phyloP scores from a whole-genome alignment of 1,284 basidiomycete species.

The Moesziomyces sp. region DNA sequence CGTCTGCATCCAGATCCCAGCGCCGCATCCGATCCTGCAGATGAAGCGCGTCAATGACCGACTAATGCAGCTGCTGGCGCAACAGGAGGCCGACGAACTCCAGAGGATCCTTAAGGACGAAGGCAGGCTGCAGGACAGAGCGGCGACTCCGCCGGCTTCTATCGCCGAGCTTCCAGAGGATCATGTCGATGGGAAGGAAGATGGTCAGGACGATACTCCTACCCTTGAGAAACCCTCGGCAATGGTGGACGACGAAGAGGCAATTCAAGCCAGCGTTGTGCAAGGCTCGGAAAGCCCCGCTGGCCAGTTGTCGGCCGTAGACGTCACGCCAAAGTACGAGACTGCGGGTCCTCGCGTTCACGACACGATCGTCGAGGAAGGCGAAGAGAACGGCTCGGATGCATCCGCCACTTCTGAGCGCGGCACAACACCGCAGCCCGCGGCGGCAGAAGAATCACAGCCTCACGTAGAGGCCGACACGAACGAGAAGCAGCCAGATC shows the following conservation, averaged over 20 bases:
- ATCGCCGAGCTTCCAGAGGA: constrained; percentile 18
- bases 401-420: constrained; percentile 20
- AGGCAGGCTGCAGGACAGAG: constrained; percentile 32
- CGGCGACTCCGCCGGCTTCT: constrained; percentile 21
- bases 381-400: constrained; percentile 45
- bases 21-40: constrained; percentile 50
- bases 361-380: constrained; percentile 43
- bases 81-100: constrained; percentile 46
- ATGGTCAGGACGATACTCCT: constrained; percentile 7
- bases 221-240: constrained; percentile 2
- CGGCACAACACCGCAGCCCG: constrained; percentile 17
- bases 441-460: background rate
- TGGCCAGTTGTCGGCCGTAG: constrained; percentile 16
- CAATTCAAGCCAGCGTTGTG: background rate
- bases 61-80: constrained; percentile 44
- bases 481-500: background rate
- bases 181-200: constrained; percentile 1
- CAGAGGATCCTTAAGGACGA: constrained; percentile 49
- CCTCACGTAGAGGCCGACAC: background rate
- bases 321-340: constrained; percentile 32
- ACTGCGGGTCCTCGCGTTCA: constrained; percentile 18
- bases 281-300: constrained; percentile 2
- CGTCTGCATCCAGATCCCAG: constrained; percentile 52
- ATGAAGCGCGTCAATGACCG: constrained; percentile 53
- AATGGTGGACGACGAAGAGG: background rate